Conservation (phyloP, 139 green algal species). For the Coelastrella sp. region DNA sequence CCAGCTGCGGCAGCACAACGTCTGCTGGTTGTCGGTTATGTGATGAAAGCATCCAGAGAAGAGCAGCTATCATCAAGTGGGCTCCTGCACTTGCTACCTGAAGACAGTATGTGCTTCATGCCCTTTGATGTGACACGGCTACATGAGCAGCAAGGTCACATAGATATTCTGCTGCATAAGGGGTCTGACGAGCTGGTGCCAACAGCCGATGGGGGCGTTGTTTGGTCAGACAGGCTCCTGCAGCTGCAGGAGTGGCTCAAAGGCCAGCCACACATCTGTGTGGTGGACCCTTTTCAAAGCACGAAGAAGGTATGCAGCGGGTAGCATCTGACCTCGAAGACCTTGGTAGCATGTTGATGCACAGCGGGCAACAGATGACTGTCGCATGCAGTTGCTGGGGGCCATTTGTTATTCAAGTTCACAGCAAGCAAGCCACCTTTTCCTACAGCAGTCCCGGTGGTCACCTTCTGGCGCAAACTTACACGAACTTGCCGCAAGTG, state of each 20-base stretch:
- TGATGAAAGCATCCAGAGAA: constrained; percentile 62
- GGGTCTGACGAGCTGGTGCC: constrained; percentile 71
- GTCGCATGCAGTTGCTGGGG: no score
- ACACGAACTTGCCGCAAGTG: no score
- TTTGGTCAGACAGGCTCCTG: constrained; percentile 40
- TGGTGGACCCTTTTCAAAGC: constrained; percentile 60
- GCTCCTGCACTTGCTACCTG: constrained; percentile 50
- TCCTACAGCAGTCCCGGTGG: no score
- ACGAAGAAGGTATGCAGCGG: constrained; percentile 50
- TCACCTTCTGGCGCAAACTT: no score
- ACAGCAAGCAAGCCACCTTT: no score
- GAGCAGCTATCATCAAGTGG: constrained; percentile 50
- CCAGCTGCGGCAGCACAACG: not conserved
- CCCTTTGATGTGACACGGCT: constrained; percentile 57
- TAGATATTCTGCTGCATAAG: constrained; percentile 83
- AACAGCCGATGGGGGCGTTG: not conserved
- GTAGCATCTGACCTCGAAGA: no score
- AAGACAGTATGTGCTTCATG: constrained; percentile 58
- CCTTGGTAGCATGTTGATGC: no score
- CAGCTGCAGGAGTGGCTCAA: constrained; percentile 39
- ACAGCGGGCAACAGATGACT: no score
- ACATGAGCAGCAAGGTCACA: constrained; percentile 53
- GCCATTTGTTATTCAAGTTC: no score
- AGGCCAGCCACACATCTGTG: constrained; percentile 4
- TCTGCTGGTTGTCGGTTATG: constrained; percentile 52